Percentiles rank a stretch among this genome's conserved stretches.
These are phyloP conservation scores for Umbelopsis ramanniana DNA, from an alignment of 192 early-diverging fungal species.

Conservation along the genomic window DNA sequence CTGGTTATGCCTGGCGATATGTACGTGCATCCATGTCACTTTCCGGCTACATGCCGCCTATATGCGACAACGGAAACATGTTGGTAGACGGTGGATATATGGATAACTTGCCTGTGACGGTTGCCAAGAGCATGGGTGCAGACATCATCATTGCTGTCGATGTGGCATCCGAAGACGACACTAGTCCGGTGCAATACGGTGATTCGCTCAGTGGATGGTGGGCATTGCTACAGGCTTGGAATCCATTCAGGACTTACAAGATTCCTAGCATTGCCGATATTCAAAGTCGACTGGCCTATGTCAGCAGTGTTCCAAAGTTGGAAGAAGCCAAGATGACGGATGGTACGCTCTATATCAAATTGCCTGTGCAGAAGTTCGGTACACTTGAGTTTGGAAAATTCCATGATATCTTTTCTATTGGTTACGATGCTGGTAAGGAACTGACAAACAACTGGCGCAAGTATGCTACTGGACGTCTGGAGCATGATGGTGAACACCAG, in stretches of 20 bases:
- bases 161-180: conserved; percentile 92
- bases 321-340: conserved; percentile 86
- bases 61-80: conserved; percentile 96
- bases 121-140: conserved; percentile 79
- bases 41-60: conserved; percentile 91
- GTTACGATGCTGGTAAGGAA: conserved; percentile 82
- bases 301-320: conserved; percentile 83
- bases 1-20: conserved; percentile 96
- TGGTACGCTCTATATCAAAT: conserved; percentile 84
- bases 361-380: conserved; percentile 85
- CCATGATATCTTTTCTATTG: conserved; percentile 83
- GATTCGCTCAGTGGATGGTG: conserved; percentile 94
- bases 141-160: conserved; percentile 93
- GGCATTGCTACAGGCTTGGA: conserved; percentile 79
- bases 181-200: conserved; percentile 87
- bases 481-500: conserved; percentile 21
- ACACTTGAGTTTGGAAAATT: conserved; percentile 93
- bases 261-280: conserved; percentile 95
- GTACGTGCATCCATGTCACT: conserved; percentile 98
- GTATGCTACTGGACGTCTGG: conserved; percentile 43
- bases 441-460: conserved; percentile 83
- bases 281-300: conserved; percentile 93
- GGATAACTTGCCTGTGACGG: conserved; percentile 91
- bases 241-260: conserved; percentile 73
- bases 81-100: conserved; percentile 99